phyloP scores from a whole-genome alignment of 257 asterid species.

The Pogostemon cablin region DNA sequence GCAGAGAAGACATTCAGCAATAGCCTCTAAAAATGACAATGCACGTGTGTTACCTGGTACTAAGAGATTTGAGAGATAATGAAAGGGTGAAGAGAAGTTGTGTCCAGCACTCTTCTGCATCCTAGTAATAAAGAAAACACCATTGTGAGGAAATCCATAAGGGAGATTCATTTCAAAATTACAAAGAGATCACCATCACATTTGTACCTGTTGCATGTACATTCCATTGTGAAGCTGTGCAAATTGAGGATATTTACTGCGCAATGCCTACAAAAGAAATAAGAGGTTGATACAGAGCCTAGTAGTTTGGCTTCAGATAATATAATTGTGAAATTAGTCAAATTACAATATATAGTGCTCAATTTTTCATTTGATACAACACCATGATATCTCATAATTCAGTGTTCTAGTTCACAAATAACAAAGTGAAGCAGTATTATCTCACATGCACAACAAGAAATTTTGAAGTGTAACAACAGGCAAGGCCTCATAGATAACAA shows the following conservation, averaged over 20 bases:
- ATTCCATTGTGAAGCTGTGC: conserved; percentile 95
- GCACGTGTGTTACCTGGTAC: conserved; percentile 59
- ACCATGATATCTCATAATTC: neutral
- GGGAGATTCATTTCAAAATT: neutral
- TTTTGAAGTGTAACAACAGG: neutral
- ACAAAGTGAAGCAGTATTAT: conserved; percentile 14
- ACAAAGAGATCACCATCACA: conserved; percentile 21
- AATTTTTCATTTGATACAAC: conserved; percentile 24
- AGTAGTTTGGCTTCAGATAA: neutral
- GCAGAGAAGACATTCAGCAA: conserved; percentile 25
- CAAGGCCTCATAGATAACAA: neutral
- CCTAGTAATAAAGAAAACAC: conserved; percentile 53
- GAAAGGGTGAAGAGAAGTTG: conserved; percentile 91
- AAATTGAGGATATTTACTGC: conserved; percentile 96
- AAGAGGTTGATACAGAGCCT: conserved; percentile 13
- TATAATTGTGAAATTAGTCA: neutral
- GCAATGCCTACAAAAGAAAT: conserved; percentile 63
- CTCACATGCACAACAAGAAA: neutral
- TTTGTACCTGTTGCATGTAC: conserved; percentile 94
- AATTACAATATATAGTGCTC: conserved; percentile 8
- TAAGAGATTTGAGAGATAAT: conserved; percentile 61
- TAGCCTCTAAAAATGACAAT: conserved; percentile 12
- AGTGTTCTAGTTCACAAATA: neutral
- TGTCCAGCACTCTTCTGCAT: conserved; percentile 99
- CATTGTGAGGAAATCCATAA: conserved; percentile 19